Evolutionary conservation across 257 asterid genomes (phyloP).

Genomic region (Mitragyna speciosa): DNA sequence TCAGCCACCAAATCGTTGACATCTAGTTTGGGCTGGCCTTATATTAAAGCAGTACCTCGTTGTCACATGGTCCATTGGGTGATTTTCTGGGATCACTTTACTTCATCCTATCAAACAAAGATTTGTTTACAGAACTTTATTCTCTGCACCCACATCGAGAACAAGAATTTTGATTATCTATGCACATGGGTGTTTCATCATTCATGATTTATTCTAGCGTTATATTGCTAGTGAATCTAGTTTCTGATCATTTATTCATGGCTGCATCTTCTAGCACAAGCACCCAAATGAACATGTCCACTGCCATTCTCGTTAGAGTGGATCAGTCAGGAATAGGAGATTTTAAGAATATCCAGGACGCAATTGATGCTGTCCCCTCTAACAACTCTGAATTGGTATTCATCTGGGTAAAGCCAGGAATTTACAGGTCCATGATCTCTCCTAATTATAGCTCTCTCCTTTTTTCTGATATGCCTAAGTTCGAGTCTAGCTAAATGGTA

Average conservation of each 20-base stretch:
- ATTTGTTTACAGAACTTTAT: slow-evolving; percentile 20
- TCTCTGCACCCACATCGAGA: slow-evolving; percentile 21
- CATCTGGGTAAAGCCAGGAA: slow-evolving; percentile 49
- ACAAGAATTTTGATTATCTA: neutral
- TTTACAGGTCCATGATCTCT: slow-evolving; percentile 33
- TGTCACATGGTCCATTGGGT: neutral
- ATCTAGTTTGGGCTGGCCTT: slow-evolving; percentile 13
- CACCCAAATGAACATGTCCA: slow-evolving; percentile 26
- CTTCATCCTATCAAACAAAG: slow-evolving; percentile 24
- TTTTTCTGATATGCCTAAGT: too few relatives aligned
- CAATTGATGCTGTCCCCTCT: slow-evolving; percentile 45
- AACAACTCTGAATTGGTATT: slow-evolving; percentile 38
- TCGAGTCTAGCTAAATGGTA: too few relatives aligned
- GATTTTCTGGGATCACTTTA: slow-evolving; percentile 27
- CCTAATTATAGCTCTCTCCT: neutral
- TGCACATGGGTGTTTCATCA: slow-evolving; percentile 37
- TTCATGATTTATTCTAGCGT: slow-evolving; percentile 15
- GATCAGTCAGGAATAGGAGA: slow-evolving; percentile 51
- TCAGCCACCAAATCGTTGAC: slow-evolving; percentile 38
- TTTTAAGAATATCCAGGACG: slow-evolving; percentile 44
- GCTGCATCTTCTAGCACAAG: slow-evolving; percentile 20
- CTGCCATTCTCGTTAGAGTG: slow-evolving; percentile 43
- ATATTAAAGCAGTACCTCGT: slow-evolving; percentile 16
- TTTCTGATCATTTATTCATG: slow-evolving; percentile 20
- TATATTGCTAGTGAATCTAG: neutral